Evolutionary conservation across 2,329 filamentous ascomycete species (phyloP), one percentile per base, ranked within the genome.

Genomic region (Fusarium clavum): DNA sequence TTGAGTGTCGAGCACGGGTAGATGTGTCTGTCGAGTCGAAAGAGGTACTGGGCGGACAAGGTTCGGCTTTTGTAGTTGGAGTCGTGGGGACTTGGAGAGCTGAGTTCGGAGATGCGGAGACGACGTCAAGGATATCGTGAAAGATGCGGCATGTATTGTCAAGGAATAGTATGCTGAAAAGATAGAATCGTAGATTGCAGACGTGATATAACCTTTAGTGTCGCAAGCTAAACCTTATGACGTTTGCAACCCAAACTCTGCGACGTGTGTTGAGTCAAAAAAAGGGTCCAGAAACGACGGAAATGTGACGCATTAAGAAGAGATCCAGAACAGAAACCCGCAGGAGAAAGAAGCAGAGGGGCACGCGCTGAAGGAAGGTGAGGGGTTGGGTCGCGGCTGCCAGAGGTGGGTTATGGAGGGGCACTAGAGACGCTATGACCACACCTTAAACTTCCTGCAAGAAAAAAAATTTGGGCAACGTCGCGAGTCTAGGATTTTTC

Each of bases 391-490:
- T 47, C 41, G 69, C 53, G 62, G 49, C 64, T 64, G 47, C 55
- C 29, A 64, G 34, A 27, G 47, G 68, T 57, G 51, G 77, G 72
- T 73, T 59, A 72, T 78, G 64, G 76, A 78, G 77, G 77, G 77
- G 76, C 75, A 74, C 59, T 54, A 64, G 24, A 27, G 41, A 45
- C 70, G 78, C 78, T 78, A 65, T 73, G 78, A 79, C 77, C 78
- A 77, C 72, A 76, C 66, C 77, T 78, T 79, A 78, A 25, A 62
- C 45, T 22, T 57, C 62, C 53, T 56, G 58, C 45, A 67, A 71
- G 67, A 72, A 77, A 78, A 78, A 80, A 79, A 75, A 73, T 76
- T 76, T 75, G 67, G 74, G 73, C 69, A 64, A 70, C 51, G 75
- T 66, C 71, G 74, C 71, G 70, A 74, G 70, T 63, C 62, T 65